These are phyloP conservation scores for Plasmodium coatneyi DNA, from an alignment of 169 alveolate species.

Conservation along the genomic window DNA sequence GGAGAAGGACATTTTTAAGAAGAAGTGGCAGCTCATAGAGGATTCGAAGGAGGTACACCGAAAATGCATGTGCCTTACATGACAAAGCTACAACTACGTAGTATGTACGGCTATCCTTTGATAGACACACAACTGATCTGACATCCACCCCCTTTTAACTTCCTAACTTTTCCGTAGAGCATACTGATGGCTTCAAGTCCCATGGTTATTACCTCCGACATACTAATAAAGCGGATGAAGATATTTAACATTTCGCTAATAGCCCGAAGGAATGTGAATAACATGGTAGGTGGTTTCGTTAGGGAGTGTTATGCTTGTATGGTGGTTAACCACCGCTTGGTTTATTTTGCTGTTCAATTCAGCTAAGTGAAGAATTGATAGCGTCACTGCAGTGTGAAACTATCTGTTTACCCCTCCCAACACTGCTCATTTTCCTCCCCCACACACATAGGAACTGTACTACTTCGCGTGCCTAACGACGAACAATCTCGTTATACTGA, in stretches of 20 bases:
- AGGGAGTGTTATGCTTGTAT: not conserved
- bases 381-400: not conserved
- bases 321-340: not conserved
- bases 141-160: not conserved
- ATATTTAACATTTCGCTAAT: conserved; percentile 52
- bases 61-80: not conserved
- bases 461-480: conserved; percentile 78
- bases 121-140: not conserved
- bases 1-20: conserved; percentile 77
- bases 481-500: conserved; percentile 77
- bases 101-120: not conserved
- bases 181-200: conserved; percentile 73
- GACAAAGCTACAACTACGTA: not conserved
- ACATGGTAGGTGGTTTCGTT: not conserved
- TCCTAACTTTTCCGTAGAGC: conserved; percentile 10
- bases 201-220: conserved; percentile 74
- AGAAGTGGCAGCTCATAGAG: conserved; percentile 79
- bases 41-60: conserved; percentile 78
- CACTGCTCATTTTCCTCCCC: not conserved
- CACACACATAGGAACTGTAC: conserved; percentile 71
- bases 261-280: conserved; percentile 47
- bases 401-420: not conserved
- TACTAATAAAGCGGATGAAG: conserved; percentile 69
- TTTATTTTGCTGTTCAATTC: not conserved
- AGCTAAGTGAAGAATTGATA: not conserved